Percentiles rank a stretch among this genome's conserved stretches.
These are phyloP conservation scores for Cordyceps pruinosa DNA, from an alignment of 2,329 filamentous ascomycete species.

Conservation along the genomic window DNA sequence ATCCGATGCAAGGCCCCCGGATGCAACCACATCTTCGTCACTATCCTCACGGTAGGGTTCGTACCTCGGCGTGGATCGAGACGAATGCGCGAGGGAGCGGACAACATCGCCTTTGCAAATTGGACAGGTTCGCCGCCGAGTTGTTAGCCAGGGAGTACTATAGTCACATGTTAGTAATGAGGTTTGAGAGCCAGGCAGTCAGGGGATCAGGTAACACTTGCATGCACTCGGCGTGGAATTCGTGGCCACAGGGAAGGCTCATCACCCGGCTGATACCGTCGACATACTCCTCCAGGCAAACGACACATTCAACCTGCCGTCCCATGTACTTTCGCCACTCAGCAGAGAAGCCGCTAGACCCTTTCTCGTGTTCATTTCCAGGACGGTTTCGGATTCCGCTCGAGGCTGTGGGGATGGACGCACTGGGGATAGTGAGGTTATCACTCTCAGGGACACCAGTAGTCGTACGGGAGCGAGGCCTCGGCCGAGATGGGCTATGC, in stretches of 20 bases:
- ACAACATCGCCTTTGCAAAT: slow-evolving; percentile 99
- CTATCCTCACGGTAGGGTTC: slow-evolving; percentile 49
- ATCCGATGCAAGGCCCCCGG: slow-evolving; percentile 29
- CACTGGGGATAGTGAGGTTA: slow-evolving; percentile 37
- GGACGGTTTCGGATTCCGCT: slow-evolving; percentile 26
- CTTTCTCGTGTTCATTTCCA: slow-evolving; percentile 43
- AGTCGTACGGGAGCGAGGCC: slow-evolving; percentile 59
- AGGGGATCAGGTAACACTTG: slow-evolving; percentile 51
- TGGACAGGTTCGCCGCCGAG: slow-evolving; percentile 89
- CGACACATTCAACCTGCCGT: slow-evolving; percentile 79
- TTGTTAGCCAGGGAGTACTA: slow-evolving; percentile 95
- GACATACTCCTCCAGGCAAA: slow-evolving; percentile 93
- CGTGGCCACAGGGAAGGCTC: slow-evolving; percentile 94
- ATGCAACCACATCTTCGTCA: slow-evolving; percentile 36
- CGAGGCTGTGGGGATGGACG: slow-evolving; percentile 32
- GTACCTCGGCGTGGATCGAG: slow-evolving; percentile 44
- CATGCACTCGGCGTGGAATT: slow-evolving; percentile 99
- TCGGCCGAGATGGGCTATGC: slow-evolving; percentile 42
- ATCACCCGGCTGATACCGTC: slow-evolving; percentile 93
- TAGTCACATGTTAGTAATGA: not conserved
- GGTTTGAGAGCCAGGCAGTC: no score
- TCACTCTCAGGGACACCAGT: slow-evolving; percentile 51
- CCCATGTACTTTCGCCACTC: slow-evolving; percentile 63
- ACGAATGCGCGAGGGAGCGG: slow-evolving; percentile 51
- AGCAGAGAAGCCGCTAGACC: slow-evolving; percentile 31